phyloP scores from a whole-genome alignment of 768 basidiomycete species.

The Gloeophyllum trabeum region DNA sequence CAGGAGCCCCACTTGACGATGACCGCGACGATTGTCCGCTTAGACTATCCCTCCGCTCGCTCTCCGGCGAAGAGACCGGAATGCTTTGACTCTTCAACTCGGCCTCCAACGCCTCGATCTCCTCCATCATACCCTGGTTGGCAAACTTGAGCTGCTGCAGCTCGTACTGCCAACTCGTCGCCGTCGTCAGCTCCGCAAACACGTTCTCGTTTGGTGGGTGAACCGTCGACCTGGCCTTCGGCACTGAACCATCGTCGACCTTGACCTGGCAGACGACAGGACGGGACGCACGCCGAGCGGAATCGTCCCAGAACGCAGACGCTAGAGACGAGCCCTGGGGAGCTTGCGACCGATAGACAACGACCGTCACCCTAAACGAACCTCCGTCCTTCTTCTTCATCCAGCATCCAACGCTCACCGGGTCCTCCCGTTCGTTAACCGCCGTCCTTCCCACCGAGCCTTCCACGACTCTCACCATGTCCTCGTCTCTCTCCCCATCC shows the following conservation, averaged over 20 bases:
- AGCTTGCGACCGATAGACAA: constrained; percentile 25
- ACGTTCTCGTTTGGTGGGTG: constrained; percentile 27
- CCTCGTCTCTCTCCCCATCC: constrained; percentile 7
- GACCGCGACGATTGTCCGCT: too few relatives aligned
- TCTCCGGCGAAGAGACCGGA: background rate
- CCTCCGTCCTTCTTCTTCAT: constrained; percentile 28
- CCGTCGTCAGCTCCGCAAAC: constrained; percentile 61
- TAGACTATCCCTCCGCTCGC: background rate
- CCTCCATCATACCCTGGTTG: constrained; percentile 55
- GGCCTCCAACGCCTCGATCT: constrained; percentile 32
- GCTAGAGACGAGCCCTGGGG: constrained; percentile 2
- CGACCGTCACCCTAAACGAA: constrained; percentile 18
- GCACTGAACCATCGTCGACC: constrained; percentile 3
- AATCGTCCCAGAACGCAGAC: background rate
- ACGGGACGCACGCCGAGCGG: background rate
- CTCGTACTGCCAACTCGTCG: constrained; percentile 90
- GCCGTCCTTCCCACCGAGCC: constrained; percentile 11
- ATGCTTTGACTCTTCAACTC: too few relatives aligned
- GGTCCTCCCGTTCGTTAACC: constrained; percentile 10
- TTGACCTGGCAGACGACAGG: constrained; percentile 16
- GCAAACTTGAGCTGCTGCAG: constrained; percentile 71
- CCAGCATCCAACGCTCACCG: constrained; percentile 19
- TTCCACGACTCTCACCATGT: constrained; percentile 12
- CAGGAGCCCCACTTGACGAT: too few relatives aligned
- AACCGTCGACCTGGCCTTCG: constrained; percentile 7